Evolutionary conservation across 345 rosid genomes (phyloP).

Genomic region (Euphorbia peplus): DNA sequence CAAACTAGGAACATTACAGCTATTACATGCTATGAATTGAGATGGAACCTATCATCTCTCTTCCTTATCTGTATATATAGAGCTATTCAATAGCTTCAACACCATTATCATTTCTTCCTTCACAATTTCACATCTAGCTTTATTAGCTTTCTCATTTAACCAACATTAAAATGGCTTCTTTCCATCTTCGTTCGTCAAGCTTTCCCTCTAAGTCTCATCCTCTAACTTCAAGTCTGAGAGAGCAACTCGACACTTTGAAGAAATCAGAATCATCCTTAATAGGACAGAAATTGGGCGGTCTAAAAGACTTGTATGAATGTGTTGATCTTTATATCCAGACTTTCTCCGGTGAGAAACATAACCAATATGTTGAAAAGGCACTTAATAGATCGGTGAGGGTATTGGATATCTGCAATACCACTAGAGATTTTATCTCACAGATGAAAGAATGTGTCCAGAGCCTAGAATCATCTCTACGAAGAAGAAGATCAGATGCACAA

Average conservation of each 20-base stretch:
- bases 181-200: not conserved
- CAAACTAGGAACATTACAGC: not conserved
- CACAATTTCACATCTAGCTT: not conserved
- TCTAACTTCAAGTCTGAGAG: constrained; percentile 25
- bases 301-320: not conserved
- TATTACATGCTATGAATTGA: not conserved
- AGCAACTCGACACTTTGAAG: constrained; percentile 29
- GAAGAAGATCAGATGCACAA: not conserved
- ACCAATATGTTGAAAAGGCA: not conserved
- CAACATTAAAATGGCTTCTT: not conserved
- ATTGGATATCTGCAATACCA: constrained; percentile 9
- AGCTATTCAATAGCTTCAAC: not conserved
- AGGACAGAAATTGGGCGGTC: not conserved
- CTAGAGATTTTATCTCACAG: constrained; percentile 1
- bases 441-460: not conserved
- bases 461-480: not conserved
- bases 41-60: not conserved
- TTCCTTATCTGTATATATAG: not conserved
- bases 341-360: not conserved
- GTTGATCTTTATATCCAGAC: not conserved
- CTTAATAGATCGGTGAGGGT: constrained; percentile 4
- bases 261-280: constrained; percentile 9
- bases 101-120: not conserved
- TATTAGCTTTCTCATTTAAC: not conserved
- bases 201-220: constrained; percentile 25